These are phyloP conservation scores for Brettanomyces bruxellensis DNA, from an alignment of 805 yeast species.

Conservation along the genomic window DNA sequence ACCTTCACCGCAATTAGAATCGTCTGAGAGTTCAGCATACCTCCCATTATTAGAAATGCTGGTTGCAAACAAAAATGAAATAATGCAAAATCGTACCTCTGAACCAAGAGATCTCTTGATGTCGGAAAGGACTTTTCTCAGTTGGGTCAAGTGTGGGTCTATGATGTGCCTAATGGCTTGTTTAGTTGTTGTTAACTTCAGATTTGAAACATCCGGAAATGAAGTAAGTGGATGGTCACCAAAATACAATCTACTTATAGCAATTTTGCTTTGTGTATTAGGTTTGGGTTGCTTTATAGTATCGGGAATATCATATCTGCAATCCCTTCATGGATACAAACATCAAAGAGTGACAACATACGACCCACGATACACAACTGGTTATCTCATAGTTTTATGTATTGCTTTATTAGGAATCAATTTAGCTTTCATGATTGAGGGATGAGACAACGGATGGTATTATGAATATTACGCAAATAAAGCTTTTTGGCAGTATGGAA, in stretches of 20 bases:
- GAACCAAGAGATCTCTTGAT: conserved; percentile 49
- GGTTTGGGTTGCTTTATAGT: conserved; percentile 30
- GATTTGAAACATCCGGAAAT: conserved; percentile 27
- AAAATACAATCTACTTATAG: conserved; percentile 16
- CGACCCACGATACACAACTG: conserved; percentile 25
- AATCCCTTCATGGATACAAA: conserved; percentile 36
- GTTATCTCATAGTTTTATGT: conserved; percentile 2
- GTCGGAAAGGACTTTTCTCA: conserved; percentile 42
- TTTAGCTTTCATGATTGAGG: conserved; percentile 4
- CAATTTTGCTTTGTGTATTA: conserved; percentile 27
- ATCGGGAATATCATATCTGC: conserved; percentile 33
- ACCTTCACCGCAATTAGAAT: too few species aligned
- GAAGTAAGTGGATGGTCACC: conserved; percentile 4
- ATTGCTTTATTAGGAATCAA: conserved; percentile 4
- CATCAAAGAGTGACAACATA: conserved; percentile 31
- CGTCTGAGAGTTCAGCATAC: too few species aligned
- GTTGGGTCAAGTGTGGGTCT: conserved; percentile 38
- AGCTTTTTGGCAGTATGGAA: too few species aligned
- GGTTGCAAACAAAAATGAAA: conserved; percentile 12
- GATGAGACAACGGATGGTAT: neutral
- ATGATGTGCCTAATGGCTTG: conserved; percentile 37
- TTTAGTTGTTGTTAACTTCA: conserved; percentile 37
- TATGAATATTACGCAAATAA: too few species aligned
- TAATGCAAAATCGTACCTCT: conserved; percentile 29
- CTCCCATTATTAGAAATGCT: too few species aligned